Conservation (phyloP, 2,329 filamentous ascomycete genomes). For the Aspergillus sp. region DNA sequence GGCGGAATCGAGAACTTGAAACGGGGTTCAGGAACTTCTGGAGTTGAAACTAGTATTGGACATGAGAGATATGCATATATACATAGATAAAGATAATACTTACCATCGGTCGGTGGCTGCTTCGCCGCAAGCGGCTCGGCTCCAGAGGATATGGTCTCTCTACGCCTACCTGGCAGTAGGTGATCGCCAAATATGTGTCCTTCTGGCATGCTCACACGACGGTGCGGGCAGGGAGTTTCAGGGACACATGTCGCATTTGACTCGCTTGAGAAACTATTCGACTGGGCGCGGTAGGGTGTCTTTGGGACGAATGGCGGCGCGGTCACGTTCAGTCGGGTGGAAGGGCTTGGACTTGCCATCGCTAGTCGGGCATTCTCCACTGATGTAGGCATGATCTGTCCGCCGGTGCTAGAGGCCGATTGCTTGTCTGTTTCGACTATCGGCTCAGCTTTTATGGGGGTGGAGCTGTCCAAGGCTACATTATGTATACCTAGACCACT, state of each 20-base stretch:
- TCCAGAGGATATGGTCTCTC: not conserved
- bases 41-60: not conserved
- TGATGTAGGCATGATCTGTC: not conserved
- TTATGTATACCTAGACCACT: no score
- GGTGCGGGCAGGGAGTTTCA: not conserved
- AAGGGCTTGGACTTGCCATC: not conserved
- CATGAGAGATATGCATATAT: not conserved
- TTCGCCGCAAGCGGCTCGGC: not conserved
- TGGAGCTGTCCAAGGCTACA: no score
- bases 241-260: not conserved
- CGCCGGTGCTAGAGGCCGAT: not conserved
- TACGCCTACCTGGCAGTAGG: constrained; percentile 23
- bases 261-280: not conserved
- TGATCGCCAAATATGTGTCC: constrained; percentile 24
- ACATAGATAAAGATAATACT: not conserved
- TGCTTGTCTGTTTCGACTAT: not conserved
- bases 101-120: not conserved
- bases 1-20: not conserved
- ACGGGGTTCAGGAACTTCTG: not conserved
- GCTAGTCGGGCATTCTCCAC: not conserved
- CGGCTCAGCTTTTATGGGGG: not conserved
- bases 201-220: no score
- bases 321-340: not conserved
- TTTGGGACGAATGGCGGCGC: constrained; percentile 2
- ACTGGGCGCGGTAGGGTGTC: not conserved